Percentiles rank a stretch among this genome's conserved stretches.
phyloP scores from a whole-genome alignment of 805 yeast genomes.

The Saccharomycodes ludwigii region DNA sequence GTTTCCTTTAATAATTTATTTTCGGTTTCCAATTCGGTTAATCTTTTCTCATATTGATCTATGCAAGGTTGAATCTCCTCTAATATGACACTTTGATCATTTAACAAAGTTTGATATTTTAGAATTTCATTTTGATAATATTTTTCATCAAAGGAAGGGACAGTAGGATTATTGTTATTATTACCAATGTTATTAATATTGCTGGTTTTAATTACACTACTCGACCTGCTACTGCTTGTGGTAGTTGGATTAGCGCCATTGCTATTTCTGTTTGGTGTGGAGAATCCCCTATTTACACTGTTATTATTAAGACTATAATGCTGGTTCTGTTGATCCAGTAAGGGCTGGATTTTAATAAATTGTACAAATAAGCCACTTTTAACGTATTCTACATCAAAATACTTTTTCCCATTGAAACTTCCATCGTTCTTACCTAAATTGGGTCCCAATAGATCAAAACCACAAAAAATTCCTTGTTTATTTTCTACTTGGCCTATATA shows the following conservation, averaged over 20 bases:
- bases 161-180: too few relatives aligned
- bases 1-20: slow-evolving; percentile 13
- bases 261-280: slow-evolving; percentile 4
- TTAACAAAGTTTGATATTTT: slow-evolving; percentile 17
- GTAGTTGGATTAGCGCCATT: background rate
- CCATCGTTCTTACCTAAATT: slow-evolving; percentile 78
- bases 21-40: slow-evolving; percentile 21
- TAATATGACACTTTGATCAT: slow-evolving; percentile 20
- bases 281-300: slow-evolving; percentile 14
- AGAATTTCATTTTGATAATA: slow-evolving; percentile 12
- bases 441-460: slow-evolving; percentile 70
- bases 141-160: too few relatives aligned
- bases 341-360: slow-evolving; percentile 29
- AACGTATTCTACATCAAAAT: slow-evolving; percentile 53
- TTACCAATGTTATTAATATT: too few relatives aligned
- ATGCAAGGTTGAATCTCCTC: slow-evolving; percentile 23
- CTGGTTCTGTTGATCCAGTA: slow-evolving; percentile 10
- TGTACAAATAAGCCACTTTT: slow-evolving; percentile 67
- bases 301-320: slow-evolving; percentile 4
- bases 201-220: slow-evolving; percentile 32
- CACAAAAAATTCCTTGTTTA: slow-evolving; percentile 71
- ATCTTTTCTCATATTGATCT: slow-evolving; percentile 20
- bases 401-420: slow-evolving; percentile 55
- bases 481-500: slow-evolving; percentile 65
- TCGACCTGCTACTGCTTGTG: slow-evolving; percentile 4